phyloP scores from a whole-genome alignment of 1,139 yeast species.

The Yamadazyma atlantica region DNA sequence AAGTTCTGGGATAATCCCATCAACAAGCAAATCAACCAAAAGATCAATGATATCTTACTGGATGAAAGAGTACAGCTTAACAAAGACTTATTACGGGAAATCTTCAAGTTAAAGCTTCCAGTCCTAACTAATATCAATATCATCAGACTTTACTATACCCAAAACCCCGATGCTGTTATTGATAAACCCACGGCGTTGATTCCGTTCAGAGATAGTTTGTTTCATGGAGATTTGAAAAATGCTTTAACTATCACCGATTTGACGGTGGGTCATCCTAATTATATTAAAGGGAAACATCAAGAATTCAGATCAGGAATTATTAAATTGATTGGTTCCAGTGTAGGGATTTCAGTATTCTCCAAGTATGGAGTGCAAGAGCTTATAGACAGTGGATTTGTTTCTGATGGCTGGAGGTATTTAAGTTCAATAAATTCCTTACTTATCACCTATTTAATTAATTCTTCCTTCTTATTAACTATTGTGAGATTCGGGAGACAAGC shows the following conservation, averaged over 20 bases:
- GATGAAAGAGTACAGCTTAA: conserved; percentile 22
- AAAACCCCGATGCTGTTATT: conserved; percentile 27
- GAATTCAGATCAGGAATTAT: conserved; percentile 29
- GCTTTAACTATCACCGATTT: conserved; percentile 61
- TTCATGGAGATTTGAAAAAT: conserved; percentile 55
- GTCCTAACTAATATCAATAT: conserved; percentile 27
- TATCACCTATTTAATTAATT: conserved; percentile 60
- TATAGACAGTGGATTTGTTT: conserved; percentile 33
- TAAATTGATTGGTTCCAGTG: conserved; percentile 31
- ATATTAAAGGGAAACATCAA: conserved; percentile 32
- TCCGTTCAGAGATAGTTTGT: conserved; percentile 60
- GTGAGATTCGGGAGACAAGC: conserved; percentile 57
- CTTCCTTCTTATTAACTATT: conserved; percentile 59
- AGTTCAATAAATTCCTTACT: conserved; percentile 61
- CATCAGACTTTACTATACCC: conserved; percentile 35
- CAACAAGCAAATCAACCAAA: conserved; percentile 17
- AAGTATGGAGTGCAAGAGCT: conserved; percentile 39
- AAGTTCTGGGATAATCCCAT: conserved; percentile 24
- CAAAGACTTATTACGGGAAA: conserved; percentile 23
- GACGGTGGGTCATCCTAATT: conserved; percentile 60
- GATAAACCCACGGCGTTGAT: conserved; percentile 52
- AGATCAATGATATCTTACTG: conserved; percentile 22
- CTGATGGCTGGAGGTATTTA: conserved; percentile 41
- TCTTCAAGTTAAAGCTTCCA: conserved; percentile 39
- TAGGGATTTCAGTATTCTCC: conserved; percentile 36